Base-by-base conservation (phyloP, 2,329 filamentous ascomycete species). In the Pyricularia grisea region DNA sequence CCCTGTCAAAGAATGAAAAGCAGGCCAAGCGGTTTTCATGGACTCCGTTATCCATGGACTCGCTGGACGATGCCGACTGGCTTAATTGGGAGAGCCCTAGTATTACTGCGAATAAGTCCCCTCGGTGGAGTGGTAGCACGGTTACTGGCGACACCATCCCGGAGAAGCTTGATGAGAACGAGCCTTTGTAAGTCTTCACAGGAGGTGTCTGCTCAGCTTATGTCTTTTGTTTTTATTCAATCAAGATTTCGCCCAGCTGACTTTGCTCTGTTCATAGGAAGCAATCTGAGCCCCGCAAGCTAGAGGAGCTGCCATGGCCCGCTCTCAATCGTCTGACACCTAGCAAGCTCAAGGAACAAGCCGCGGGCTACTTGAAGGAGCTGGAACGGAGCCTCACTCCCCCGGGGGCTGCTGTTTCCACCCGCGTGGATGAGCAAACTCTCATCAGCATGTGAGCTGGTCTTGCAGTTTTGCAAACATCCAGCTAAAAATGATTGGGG, bases 341-440 rank as follows among this genome's bases (percentile, higher is more conserved):
- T 0, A 89, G 88, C 73, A 93, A 92, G 74, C 81, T 97, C 73
- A 92, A 93, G 76, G 87, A 88, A 55, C 94, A 92, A 0, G 92
- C 94, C n/a, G 91, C 89, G 50, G 91, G 90, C 71, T 83, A 97
- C 69, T 93, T 97, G 88, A 91, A 89, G 72, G 93, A 97, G 76
- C 97, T 93, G 92, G 94, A 98, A 81, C 92, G 88, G 78, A 92
- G 87, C 72, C 81, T 94, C 17, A 88, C 85, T 2, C 83, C 87
- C 42, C 81, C 85, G 0, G 74, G 78, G 3, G 68, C 71, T 3
- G 42, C 55, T 42, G 50, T 67, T 23, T 23, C 60, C 25, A 17
- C 60, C 3, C 60, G 27, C 25, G 27, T 17, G 5, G 60, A 63
- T 30, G 60, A 63, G 25, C 25, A 63, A 27, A 63, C 60, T 17